A percentile compares a stretch with the other conserved stretches of the same genome.
phyloP scores from a whole-genome alignment of 2,329 filamentous ascomycete species.

The Daldinia eschscholtzii region DNA sequence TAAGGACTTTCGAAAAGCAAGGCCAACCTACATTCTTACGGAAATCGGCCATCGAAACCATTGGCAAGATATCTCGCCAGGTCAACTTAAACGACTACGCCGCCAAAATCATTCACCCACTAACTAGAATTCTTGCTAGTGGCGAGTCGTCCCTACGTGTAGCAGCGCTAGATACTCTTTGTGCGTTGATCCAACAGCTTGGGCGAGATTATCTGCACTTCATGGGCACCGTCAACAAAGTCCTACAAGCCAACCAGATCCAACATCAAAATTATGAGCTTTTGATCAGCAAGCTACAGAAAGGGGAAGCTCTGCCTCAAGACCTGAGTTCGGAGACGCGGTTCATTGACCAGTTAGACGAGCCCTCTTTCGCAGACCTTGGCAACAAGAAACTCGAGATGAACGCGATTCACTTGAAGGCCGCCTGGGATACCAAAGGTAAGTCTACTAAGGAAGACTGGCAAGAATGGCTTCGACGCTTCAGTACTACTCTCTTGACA shows the following conservation, averaged over 20 bases:
- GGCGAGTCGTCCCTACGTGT: slow-evolving; percentile 80
- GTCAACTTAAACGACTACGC: slow-evolving; percentile 98
- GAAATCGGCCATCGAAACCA: slow-evolving; percentile 91
- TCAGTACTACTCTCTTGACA: slow-evolving; percentile 93
- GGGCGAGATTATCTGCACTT: slow-evolving; percentile 97
- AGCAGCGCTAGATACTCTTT: slow-evolving; percentile 91
- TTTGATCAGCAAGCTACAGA: slow-evolving; percentile 91
- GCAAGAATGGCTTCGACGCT: slow-evolving; percentile 98
- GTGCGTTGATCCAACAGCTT: slow-evolving; percentile 94
- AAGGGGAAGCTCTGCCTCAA: slow-evolving; percentile 93
- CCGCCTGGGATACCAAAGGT: slow-evolving; percentile 95
- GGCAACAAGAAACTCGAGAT: slow-evolving; percentile 94
- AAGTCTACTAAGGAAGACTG: slow-evolving; percentile 99
- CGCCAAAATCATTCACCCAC: slow-evolving; percentile 93
- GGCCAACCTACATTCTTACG: slow-evolving; percentile 83
- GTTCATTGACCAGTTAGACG: slow-evolving; percentile 82
- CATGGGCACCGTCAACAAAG: slow-evolving; percentile 91
- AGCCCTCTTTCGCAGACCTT: slow-evolving; percentile 84
- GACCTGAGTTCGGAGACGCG: slow-evolving; percentile 89
- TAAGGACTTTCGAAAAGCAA: slow-evolving; percentile 91
- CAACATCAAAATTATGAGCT: slow-evolving; percentile 93
- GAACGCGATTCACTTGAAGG: slow-evolving; percentile 96
- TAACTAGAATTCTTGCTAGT: slow-evolving; percentile 83
- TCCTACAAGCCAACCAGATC: slow-evolving; percentile 81
- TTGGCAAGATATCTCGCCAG: slow-evolving; percentile 92